Conservation (phyloP, 2,329 filamentous ascomycete species). For the Exophiala lecanii-corni region DNA sequence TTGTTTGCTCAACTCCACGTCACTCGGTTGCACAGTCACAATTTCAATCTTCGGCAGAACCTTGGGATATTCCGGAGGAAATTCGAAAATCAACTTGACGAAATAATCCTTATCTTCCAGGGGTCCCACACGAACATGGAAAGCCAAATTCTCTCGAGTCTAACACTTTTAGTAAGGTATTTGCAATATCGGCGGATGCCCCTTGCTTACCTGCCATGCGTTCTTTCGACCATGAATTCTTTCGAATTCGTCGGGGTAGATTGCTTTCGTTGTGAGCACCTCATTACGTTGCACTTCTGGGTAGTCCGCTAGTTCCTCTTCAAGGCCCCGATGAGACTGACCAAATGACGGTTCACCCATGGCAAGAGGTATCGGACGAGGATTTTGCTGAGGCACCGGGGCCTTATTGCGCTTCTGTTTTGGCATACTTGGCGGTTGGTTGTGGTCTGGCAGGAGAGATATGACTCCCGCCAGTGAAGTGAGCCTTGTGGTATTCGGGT, state of each 20-base stretch:
- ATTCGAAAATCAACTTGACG: slow-evolving; percentile 25
- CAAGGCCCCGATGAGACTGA: slow-evolving; percentile 17
- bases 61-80: slow-evolving; percentile 26
- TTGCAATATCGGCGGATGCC: too few species aligned
- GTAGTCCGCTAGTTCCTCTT: slow-evolving; percentile 20
- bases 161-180: slow-evolving; percentile 2
- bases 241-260: slow-evolving; percentile 24
- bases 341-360: slow-evolving; percentile 15
- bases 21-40: slow-evolving; percentile 22
- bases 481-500: slow-evolving; percentile 1
- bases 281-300: slow-evolving; percentile 24
- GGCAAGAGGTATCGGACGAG: slow-evolving; percentile 3
- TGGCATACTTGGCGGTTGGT: slow-evolving; percentile 16
- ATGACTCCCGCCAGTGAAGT: slow-evolving; percentile 8
- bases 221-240: slow-evolving; percentile 22
- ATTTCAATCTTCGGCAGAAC: slow-evolving; percentile 22
- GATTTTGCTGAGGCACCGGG: not conserved
- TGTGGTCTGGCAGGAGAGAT: slow-evolving; percentile 7
- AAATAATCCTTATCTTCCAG: slow-evolving; percentile 22
- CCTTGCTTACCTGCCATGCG: slow-evolving; percentile 25
- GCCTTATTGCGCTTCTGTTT: slow-evolving; percentile 14
- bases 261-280: slow-evolving; percentile 22
- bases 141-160: slow-evolving; percentile 24
- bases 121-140: slow-evolving; percentile 19
- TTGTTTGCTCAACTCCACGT: slow-evolving; percentile 12